phyloP scores from a whole-genome alignment of 768 basidiomycete genomes.

The Collybiopsis confluens region DNA sequence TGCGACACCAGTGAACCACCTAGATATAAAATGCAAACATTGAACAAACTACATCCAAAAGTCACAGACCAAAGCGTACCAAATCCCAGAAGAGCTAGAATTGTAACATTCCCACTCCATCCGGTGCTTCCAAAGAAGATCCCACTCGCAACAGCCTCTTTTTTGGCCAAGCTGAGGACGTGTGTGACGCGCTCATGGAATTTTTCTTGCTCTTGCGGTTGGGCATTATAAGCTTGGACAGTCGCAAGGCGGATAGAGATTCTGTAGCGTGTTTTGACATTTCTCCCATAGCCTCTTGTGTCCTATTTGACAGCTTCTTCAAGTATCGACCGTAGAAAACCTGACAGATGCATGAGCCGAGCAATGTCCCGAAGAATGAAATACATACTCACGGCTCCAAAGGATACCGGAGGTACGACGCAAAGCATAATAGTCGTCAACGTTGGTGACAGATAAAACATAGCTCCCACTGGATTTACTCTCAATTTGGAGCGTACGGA shows the following conservation, averaged over 20 bases:
- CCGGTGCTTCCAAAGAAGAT: constrained; percentile 92
- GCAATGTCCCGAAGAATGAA: neutral
- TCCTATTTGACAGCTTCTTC: constrained; percentile 83
- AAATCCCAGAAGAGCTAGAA: constrained; percentile 86
- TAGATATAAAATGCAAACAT: too few species aligned
- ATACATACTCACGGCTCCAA: constrained; percentile 63
- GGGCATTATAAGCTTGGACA: constrained; percentile 88
- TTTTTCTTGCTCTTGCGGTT: constrained; percentile 68
- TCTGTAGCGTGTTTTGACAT: constrained; percentile 97
- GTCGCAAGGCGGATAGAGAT: constrained; percentile 84
- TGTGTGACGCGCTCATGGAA: constrained; percentile 63
- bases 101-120: constrained; percentile 90
- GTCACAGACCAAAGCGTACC: constrained; percentile 42
- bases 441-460: constrained; percentile 89
- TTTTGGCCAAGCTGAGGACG: constrained; percentile 73
- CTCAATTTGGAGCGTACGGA: neutral
- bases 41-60: too few species aligned
- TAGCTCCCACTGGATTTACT: constrained; percentile 68
- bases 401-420: constrained; percentile 83
- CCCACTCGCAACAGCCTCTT: constrained; percentile 85
- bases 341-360: constrained; percentile 32
- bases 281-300: constrained; percentile 93
- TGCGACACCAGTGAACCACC: constrained; percentile 88
- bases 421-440: constrained; percentile 90
- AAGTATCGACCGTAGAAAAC: constrained; percentile 96